Percentiles rank a stretch among this genome's conserved stretches.
phyloP scores from a whole-genome alignment of 2,329 filamentous ascomycete species.

The Lojkania enalia region DNA sequence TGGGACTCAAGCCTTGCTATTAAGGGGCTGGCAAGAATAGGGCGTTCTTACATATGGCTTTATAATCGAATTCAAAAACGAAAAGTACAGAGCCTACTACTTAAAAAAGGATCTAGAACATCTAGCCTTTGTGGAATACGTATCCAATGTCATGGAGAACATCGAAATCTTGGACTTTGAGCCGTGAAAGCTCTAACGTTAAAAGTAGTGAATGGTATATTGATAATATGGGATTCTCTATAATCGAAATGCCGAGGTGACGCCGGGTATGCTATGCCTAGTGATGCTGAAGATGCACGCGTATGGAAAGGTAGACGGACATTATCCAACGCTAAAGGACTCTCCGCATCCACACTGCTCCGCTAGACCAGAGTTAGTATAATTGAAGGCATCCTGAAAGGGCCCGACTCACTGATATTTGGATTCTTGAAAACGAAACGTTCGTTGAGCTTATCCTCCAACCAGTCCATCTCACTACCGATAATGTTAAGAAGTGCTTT shows the following conservation, averaged over 20 bases:
- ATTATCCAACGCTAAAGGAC: conserved; percentile 70
- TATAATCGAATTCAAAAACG: conserved; percentile 66
- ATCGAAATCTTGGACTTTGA: conserved; percentile 64
- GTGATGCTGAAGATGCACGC: conserved; percentile 33
- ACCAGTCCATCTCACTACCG: conserved; percentile 98
- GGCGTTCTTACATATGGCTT: conserved; percentile 70
- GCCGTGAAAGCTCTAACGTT: conserved; percentile 52
- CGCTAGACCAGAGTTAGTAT: conserved; percentile 60
- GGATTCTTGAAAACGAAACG: conserved; percentile 95
- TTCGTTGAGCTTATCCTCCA: conserved; percentile 90
- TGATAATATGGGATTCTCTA: not conserved
- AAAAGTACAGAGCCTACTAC: conserved; percentile 70
- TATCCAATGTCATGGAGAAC: conserved; percentile 55
- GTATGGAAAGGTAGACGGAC: conserved; percentile 14
- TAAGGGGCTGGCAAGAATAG: no score
- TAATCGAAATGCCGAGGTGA: conserved; percentile 17
- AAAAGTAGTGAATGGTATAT: conserved; percentile 5
- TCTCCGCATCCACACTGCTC: conserved; percentile 96
- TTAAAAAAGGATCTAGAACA: conserved; percentile 67
- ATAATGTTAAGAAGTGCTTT: conserved; percentile 98
- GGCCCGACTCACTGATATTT: conserved; percentile 82
- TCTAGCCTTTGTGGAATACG: conserved; percentile 59
- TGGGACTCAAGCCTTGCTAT: not conserved
- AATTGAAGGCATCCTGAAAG: not conserved
- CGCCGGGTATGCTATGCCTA: conserved; percentile 30